phyloP scores from a whole-genome alignment of 257 asterid species.

The Scutellaria baicalensis region DNA sequence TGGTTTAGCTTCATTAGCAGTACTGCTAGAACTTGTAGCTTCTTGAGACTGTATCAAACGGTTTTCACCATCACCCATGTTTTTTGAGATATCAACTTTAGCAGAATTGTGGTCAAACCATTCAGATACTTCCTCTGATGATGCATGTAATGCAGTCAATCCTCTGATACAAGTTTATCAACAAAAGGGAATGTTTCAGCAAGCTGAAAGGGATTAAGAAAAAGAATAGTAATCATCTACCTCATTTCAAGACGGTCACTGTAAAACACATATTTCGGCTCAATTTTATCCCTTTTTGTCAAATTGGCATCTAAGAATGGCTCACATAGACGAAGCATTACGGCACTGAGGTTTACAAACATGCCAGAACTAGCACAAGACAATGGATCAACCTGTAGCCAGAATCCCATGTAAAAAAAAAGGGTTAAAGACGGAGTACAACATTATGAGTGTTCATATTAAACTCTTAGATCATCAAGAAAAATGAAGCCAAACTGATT shows the following conservation, averaged over 20 bases:
- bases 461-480: not conserved
- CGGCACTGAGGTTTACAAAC: constrained; percentile 94
- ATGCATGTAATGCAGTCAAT: constrained; percentile 91
- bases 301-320: constrained; percentile 88
- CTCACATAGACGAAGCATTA: constrained; percentile 87
- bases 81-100: constrained; percentile 27
- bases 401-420: constrained; percentile 5
- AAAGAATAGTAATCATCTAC: constrained; percentile 27
- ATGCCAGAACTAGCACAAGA: constrained; percentile 96
- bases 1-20: constrained; percentile 29
- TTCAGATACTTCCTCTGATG: constrained; percentile 90
- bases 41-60: constrained; percentile 65
- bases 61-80: constrained; percentile 39
- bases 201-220: not conserved
- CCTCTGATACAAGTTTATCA: constrained; percentile 44
- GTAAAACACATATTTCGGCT: constrained; percentile 69
- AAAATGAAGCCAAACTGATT: not conserved
- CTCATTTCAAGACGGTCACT: constrained; percentile 72
- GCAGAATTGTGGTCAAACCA: constrained; percentile 50
- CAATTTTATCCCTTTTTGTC: constrained; percentile 81
- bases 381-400: constrained; percentile 73
- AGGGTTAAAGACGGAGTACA: not conserved
- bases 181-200: not conserved
- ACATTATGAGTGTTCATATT: not conserved
- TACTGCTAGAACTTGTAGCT: constrained; percentile 62